Evolutionary conservation across 257 asterid genomes (phyloP), one percentile per base, ranked within the genome.

Genomic region (Knoxia roxburghii): DNA sequence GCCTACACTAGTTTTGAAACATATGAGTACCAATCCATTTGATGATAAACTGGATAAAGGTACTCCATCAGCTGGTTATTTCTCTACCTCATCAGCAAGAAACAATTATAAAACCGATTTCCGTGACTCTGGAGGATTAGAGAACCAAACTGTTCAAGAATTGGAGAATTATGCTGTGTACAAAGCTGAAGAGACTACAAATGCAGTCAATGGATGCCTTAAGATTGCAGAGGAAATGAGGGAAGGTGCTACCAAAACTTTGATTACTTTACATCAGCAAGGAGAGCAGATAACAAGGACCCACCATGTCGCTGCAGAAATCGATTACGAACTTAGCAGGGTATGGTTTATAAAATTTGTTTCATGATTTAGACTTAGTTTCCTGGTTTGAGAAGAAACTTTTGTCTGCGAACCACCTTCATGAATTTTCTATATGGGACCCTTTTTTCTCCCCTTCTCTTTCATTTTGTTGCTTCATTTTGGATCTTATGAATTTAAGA

Each of bases 141-240:
- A 94, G 79, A 89, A 71, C 64, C 97, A 88, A 77, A 73, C 84
- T 23, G 83, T 87, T 46, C 78, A 87, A 72, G 98, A 94, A 61
- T 69, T 94, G 82, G 96, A 94, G 79, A 71, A 77, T 55, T 89
- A 90, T 80, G 81, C 89, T 23, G 91, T 78, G 7, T 78, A 88
- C 64, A 87, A 82, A 81, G 89, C 99, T 68, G 91, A 90, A 76
- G 96, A 90, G 69, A 89, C 93, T 49, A 90, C 99, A 27, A 79
- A 82, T 61, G 68, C 81, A 18, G 96, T 83, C 59, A 84, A 89
- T 29, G 70, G 76, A 68, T 87, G 98, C 79, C 82, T 94, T 72
- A 94, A 87, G 88, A 81, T 94, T 77, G 99, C 96, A 6, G 96
- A 87, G 79, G 98, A 86, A 67, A 91, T 94, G 35, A 80, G 98